These are phyloP conservation scores for Akebia trifoliata DNA, from an alignment of 164 flowering plant genomes.

Conservation along the genomic window DNA sequence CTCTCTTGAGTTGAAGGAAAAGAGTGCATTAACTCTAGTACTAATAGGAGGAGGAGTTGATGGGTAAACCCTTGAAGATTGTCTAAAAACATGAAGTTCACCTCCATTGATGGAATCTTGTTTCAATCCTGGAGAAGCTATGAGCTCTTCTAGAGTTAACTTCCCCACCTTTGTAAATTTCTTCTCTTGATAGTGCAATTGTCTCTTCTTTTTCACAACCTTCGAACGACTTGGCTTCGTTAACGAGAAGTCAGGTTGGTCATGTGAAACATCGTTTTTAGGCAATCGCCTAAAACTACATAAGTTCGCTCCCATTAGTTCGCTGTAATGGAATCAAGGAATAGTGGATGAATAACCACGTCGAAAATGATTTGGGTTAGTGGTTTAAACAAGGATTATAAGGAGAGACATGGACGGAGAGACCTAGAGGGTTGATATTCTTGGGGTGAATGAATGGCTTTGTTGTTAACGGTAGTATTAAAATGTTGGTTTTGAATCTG, in stretches of 20 bases:
- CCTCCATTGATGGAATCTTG: constrained; percentile 3
- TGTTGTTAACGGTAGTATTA: not conserved
- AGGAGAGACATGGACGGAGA: constrained; percentile 7
- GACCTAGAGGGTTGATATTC: not conserved
- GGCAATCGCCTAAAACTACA: not conserved
- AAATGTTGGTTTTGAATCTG: not conserved
- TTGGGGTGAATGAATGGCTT: not conserved
- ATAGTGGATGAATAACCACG: not conserved
- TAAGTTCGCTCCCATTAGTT: constrained; percentile 18
- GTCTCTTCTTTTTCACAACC: constrained; percentile 3
- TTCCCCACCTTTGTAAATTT: not conserved
- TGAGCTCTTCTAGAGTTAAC: constrained; percentile 29
- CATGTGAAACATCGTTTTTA: not conserved
- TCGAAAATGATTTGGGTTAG: constrained; percentile 2
- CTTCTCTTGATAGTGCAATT: constrained; percentile 4
- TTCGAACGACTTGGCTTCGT: not conserved
- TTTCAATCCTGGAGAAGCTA: constrained; percentile 22
- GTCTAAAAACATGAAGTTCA: constrained; percentile 22
- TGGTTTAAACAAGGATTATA: constrained; percentile 1
- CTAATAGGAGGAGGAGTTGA: no score
- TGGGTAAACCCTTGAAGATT: constrained; percentile 16
- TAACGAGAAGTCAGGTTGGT: not conserved
- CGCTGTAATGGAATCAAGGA: not conserved
- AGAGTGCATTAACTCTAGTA: not conserved
- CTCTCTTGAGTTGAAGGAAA: not conserved